Percentiles rank a stretch among this genome's conserved stretches.
phyloP scores from a whole-genome alignment of 352 stramenopile genomes.

The Phytopythium boreale region DNA sequence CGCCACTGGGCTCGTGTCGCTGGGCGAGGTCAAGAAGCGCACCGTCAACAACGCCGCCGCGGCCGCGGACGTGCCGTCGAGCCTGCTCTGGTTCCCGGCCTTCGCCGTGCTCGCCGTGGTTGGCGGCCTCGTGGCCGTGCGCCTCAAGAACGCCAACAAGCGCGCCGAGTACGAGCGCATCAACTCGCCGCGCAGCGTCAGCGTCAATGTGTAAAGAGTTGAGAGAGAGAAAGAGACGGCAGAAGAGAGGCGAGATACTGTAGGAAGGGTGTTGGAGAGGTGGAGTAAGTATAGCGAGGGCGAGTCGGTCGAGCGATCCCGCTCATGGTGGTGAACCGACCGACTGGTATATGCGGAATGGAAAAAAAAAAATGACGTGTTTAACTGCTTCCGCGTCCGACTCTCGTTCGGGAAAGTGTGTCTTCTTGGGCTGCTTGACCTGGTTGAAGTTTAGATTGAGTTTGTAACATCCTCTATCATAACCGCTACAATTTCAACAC shows the following conservation, averaged over 20 bases:
- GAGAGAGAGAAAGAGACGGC: too few species aligned
- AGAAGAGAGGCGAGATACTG: neutral
- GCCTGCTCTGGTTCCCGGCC: constrained; percentile 18
- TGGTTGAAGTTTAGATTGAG: too few species aligned
- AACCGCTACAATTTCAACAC: too few species aligned
- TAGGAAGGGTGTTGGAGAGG: neutral
- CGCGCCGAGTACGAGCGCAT: constrained; percentile 44
- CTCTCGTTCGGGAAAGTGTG: too few species aligned
- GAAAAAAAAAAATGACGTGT: neutral
- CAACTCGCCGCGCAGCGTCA: constrained; percentile 16
- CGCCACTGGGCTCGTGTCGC: constrained; percentile 27
- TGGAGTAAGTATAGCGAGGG: constrained; percentile 1
- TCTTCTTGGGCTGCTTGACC: too few species aligned
- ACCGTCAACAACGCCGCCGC: neutral
- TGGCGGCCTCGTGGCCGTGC: constrained; percentile 30
- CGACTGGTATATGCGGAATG: too few species aligned
- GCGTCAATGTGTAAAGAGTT: neutral
- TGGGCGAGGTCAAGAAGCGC: neutral
- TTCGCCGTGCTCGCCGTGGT: constrained; percentile 24
- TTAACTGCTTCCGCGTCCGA: neutral
- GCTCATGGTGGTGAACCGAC: neutral
- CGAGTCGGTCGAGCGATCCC: neutral
- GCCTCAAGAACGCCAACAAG: constrained; percentile 40
- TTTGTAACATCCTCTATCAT: too few species aligned
- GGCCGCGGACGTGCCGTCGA: constrained; percentile 9